Percentiles rank a stretch among this genome's conserved stretches.
These are phyloP conservation scores for Penicillium verrucosum DNA, from an alignment of 2,329 filamentous ascomycete genomes.

Conservation along the genomic window DNA sequence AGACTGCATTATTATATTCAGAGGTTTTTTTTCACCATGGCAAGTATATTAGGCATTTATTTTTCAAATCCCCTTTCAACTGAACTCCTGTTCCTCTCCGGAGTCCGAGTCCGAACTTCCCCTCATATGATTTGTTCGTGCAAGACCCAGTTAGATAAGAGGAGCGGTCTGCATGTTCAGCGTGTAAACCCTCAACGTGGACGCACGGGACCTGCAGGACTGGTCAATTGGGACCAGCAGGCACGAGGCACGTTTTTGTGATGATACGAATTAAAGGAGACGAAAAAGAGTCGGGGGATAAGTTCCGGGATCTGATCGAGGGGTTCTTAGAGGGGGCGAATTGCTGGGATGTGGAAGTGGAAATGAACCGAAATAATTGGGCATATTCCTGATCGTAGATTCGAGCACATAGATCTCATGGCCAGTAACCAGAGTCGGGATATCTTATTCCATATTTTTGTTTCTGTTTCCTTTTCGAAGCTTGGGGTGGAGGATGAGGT, in stretches of 20 bases:
- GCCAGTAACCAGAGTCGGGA: constrained; percentile 6
- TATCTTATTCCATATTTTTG: constrained; percentile 8
- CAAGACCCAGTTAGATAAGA: not conserved
- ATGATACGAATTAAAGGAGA: not conserved
- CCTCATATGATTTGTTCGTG: not conserved
- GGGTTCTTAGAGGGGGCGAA: not conserved
- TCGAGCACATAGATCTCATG: not conserved
- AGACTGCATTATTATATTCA: not conserved
- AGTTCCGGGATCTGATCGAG: not conserved
- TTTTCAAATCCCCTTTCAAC: not conserved
- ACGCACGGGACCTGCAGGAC: constrained; percentile 5
- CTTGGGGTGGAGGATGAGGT: not conserved
- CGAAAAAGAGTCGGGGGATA: not conserved
- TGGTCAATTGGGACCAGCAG: not conserved
- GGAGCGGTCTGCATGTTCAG: constrained; percentile 6
- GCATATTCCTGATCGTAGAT: not conserved
- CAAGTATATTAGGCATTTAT: not conserved
- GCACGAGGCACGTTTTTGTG: not conserved
- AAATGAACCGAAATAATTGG: not conserved
- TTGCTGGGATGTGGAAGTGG: not conserved
- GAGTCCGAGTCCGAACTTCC: not conserved
- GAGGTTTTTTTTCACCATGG: not conserved
- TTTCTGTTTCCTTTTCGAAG: not conserved
- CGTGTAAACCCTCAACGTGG: not conserved
- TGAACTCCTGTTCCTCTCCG: not conserved